Evolutionary conservation across 2,329 filamentous ascomycete genomes (phyloP).

Genomic region (Alternaria rosae): DNA sequence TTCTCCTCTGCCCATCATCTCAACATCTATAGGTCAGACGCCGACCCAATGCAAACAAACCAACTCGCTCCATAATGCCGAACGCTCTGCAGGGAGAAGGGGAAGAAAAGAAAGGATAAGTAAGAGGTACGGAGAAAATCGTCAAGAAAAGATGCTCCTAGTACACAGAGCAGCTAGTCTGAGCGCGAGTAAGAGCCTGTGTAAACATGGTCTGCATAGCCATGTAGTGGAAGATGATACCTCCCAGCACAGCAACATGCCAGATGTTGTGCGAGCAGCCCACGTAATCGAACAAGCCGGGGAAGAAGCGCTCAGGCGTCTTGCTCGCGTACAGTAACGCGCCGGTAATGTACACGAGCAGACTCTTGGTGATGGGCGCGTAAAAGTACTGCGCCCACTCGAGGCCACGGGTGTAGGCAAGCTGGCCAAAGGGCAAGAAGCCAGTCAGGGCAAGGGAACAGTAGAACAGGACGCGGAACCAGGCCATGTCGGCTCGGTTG

Average conservation of each 20-base stretch:
- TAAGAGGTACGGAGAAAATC: not conserved
- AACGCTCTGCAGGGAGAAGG: constrained; percentile 1
- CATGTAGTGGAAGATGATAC: constrained; percentile 95
- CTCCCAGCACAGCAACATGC: constrained; percentile 92
- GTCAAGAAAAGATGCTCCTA: constrained; percentile 10
- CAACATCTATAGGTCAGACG: not conserved
- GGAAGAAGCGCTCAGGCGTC: constrained; percentile 90
- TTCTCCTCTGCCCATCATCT: not conserved
- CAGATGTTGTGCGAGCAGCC: constrained; percentile 97
- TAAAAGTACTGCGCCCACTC: constrained; percentile 90
- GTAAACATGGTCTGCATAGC: constrained; percentile 97
- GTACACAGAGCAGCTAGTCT: constrained; percentile 45
- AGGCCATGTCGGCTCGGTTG: constrained; percentile 91
- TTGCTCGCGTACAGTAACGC: constrained; percentile 90
- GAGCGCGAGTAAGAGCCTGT: constrained; percentile 51
- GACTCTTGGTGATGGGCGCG: constrained; percentile 81
- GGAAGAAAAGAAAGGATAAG: not conserved
- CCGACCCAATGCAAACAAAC: constrained; percentile 9
- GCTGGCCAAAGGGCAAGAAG: constrained; percentile 85
- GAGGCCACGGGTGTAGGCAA: constrained; percentile 78
- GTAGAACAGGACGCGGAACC: constrained; percentile 91
- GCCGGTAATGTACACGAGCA: constrained; percentile 84
- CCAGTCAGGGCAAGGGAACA: constrained; percentile 86
- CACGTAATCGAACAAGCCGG: constrained; percentile 92
- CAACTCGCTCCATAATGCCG: constrained; percentile 6